Evolutionary conservation across 148 eudicot genomes (phyloP).

Genomic region (Arctostaphylos glauca): DNA sequence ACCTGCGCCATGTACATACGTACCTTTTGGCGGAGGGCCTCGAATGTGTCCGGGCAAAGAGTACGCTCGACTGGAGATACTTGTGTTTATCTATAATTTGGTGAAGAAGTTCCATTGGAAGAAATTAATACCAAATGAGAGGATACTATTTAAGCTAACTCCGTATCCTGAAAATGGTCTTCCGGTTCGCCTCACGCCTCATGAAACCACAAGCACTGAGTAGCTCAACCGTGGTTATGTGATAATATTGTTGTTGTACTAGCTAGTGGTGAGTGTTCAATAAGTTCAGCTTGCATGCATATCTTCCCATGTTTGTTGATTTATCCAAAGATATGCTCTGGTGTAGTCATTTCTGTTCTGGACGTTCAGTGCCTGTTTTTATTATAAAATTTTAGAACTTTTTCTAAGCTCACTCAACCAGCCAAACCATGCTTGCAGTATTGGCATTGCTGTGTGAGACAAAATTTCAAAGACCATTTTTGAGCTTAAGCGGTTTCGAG

Average conservation of each 20-base stretch:
- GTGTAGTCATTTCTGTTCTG: no score
- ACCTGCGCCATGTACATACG: slow-evolving; percentile 22
- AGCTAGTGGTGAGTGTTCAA: neutral
- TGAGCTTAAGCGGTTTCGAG: no score
- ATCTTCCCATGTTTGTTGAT: neutral
- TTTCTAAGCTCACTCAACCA: no score
- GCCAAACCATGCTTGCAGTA: no score
- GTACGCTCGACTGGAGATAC: slow-evolving; percentile 21
- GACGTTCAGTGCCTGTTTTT: no score
- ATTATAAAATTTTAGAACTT: no score
- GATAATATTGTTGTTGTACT: neutral
- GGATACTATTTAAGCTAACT: slow-evolving; percentile 16
- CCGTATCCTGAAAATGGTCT: slow-evolving; percentile 25
- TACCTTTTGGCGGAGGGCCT: slow-evolving; percentile 33
- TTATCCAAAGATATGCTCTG: no score
- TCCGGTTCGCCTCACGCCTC: slow-evolving; percentile 18
- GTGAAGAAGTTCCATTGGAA: slow-evolving; percentile 26
- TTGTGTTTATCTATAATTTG: slow-evolving; percentile 23
- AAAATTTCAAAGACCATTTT: no score
- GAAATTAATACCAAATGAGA: slow-evolving; percentile 21
- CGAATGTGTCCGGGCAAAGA: slow-evolving; percentile 30
- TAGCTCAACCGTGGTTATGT: neutral
- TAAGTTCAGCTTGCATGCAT: neutral
- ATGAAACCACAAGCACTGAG: neutral
- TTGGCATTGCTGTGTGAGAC: no score